phyloP scores from a whole-genome alignment of 352 stramenopile species.

The Phytophthora pseudosyringae region DNA sequence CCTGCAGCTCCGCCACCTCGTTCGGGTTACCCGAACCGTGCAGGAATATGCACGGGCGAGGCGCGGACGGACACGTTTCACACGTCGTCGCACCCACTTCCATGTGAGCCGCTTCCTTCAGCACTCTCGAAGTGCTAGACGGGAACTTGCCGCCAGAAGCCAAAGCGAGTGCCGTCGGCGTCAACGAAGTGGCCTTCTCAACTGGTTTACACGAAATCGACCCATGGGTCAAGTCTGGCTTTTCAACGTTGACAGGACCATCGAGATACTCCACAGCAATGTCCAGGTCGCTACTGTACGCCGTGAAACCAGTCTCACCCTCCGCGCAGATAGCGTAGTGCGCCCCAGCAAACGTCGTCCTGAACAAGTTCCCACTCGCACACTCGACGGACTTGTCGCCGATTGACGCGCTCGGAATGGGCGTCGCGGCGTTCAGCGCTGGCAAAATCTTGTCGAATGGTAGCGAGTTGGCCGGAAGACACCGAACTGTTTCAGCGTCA shows the following conservation, averaged over 20 bases:
- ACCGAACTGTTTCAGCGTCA: slow-evolving; percentile 18
- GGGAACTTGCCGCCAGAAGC: slow-evolving; percentile 16
- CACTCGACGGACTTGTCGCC: slow-evolving; percentile 29
- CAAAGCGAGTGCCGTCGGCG: slow-evolving; percentile 26
- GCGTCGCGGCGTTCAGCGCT: slow-evolving; percentile 25
- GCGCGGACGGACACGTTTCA: slow-evolving; percentile 18
- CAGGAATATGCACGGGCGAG: slow-evolving; percentile 38
- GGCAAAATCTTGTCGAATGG: slow-evolving; percentile 38
- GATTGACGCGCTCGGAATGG: slow-evolving; percentile 30
- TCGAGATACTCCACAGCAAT: slow-evolving; percentile 40
- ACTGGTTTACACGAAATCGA: slow-evolving; percentile 12
- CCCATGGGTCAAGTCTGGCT: slow-evolving; percentile 11
- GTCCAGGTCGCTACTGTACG: slow-evolving; percentile 40
- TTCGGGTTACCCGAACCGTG: slow-evolving; percentile 29
- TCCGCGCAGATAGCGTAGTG: slow-evolving; percentile 40
- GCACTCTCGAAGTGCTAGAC: slow-evolving; percentile 15
- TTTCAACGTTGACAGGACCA: slow-evolving; percentile 8
- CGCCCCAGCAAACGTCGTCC: slow-evolving; percentile 37
- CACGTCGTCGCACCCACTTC: slow-evolving; percentile 7
- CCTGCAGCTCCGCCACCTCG: slow-evolving; percentile 16
- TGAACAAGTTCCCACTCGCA: slow-evolving; percentile 36
- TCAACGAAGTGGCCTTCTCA: slow-evolving; percentile 12
- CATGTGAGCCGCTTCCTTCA: slow-evolving; percentile 20
- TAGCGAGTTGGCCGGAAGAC: slow-evolving; percentile 25
- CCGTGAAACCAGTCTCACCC: slow-evolving; percentile 32